These are phyloP conservation scores for Verticillium nonalfalfae DNA, from an alignment of 2,329 filamentous ascomycete genomes.

Conservation along the genomic window DNA sequence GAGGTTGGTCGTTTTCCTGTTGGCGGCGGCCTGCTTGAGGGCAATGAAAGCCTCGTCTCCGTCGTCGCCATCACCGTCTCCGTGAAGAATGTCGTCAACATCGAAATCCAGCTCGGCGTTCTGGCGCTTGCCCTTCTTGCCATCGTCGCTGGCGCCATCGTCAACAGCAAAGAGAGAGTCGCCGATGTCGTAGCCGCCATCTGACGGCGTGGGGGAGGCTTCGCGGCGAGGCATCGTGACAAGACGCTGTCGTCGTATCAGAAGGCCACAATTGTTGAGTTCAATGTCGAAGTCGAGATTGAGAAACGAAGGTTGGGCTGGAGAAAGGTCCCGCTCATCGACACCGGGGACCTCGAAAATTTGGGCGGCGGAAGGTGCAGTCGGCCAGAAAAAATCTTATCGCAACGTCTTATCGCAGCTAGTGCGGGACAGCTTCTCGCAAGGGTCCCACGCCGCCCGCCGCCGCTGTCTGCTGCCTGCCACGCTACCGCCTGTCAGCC, in stretches of 20 bases:
- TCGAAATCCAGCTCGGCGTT: slow-evolving; percentile 39
- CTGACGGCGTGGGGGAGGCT: slow-evolving; percentile 76
- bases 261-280: not conserved
- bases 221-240: slow-evolving; percentile 62
- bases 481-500: not conserved
- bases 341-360: slow-evolving; percentile 5
- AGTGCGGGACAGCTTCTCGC: slow-evolving; percentile 4
- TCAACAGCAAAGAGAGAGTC: slow-evolving; percentile 65
- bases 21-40: slow-evolving; percentile 76
- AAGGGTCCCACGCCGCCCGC: not conserved
- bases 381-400: slow-evolving; percentile 12
- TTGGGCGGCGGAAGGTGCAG: slow-evolving; percentile 3
- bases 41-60: slow-evolving; percentile 89
- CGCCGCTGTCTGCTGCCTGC: no score
- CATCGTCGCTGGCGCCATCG: slow-evolving; percentile 39
- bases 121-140: slow-evolving; percentile 17
- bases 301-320: not conserved
- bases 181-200: slow-evolving; percentile 88
- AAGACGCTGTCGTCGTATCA: slow-evolving; percentile 3
- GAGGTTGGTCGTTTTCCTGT: slow-evolving; percentile 74
- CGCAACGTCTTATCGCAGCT: not conserved
- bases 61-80: slow-evolving; percentile 50
- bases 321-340: not conserved
- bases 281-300: not conserved
- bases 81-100: slow-evolving; percentile 55